phyloP scores from a whole-genome alignment of 2,329 filamentous ascomycete genomes.

The Botrytis aclada region DNA sequence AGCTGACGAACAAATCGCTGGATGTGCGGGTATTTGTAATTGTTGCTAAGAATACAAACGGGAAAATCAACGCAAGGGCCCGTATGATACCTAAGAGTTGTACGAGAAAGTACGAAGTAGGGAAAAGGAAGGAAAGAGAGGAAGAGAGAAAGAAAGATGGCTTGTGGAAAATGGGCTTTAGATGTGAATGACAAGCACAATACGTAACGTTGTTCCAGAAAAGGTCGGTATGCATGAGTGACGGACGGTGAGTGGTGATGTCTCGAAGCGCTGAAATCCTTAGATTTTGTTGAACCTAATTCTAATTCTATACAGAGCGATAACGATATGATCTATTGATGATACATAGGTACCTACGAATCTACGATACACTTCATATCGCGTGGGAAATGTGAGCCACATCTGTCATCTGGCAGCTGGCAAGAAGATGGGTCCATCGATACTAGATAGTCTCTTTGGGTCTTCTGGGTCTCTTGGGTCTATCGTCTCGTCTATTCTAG shows the following conservation, averaged over 20 bases:
- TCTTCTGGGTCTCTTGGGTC: not conserved
- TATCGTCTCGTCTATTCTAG: not conserved
- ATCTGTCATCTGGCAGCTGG: conserved; percentile 8
- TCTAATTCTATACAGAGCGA: not conserved
- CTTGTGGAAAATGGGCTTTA: not conserved
- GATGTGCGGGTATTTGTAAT: conserved; percentile 1
- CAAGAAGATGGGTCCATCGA: not conserved
- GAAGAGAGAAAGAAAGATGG: not conserved
- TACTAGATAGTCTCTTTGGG: not conserved
- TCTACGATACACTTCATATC: not conserved
- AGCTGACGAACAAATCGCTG: conserved; percentile 8
- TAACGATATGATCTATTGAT: not conserved
- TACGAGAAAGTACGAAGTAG: not conserved
- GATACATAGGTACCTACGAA: not conserved
- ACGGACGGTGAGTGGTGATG: not conserved
- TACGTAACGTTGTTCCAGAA: not conserved
- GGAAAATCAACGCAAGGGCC: conserved; percentile 4
- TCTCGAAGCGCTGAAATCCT: not conserved
- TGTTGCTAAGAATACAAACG: conserved; percentile 8
- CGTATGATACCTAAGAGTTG: not conserved
- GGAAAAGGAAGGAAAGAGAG: not conserved
- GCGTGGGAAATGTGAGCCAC: not conserved
- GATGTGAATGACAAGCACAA: not conserved
- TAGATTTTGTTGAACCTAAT: not conserved
- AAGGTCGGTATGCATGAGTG: not conserved